These are phyloP conservation scores for Aspergillus piperis DNA, from an alignment of 2,329 filamentous ascomycete genomes.

Conservation along the genomic window DNA sequence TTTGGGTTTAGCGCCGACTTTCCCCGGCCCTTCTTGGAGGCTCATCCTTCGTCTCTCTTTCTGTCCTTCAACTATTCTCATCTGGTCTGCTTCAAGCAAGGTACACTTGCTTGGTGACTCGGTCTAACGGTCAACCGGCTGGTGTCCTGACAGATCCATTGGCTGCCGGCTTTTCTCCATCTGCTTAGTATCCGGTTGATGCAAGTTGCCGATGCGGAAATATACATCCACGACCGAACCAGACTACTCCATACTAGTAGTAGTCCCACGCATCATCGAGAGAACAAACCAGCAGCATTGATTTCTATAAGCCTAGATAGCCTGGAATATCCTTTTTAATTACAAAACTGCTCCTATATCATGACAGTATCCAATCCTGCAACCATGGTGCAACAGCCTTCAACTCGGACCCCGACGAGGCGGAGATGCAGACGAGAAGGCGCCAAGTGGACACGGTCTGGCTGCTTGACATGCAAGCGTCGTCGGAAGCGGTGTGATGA, in stretches of 20 bases:
- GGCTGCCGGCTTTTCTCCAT: too few species aligned
- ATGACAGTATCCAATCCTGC: not conserved
- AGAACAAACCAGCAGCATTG: too few species aligned
- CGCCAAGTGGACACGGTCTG: constrained; percentile 40
- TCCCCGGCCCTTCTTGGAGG: too few species aligned
- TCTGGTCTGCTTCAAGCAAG: not conserved
- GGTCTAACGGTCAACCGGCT: too few species aligned
- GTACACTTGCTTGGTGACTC: too few species aligned
- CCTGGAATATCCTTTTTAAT: not conserved
- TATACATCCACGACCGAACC: too few species aligned
- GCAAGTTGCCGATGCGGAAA: too few species aligned
- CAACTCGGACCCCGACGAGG: not conserved
- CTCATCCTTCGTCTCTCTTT: not conserved
- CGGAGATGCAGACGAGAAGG: constrained; percentile 31
- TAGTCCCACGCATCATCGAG: too few species aligned
- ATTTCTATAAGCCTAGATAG: not conserved
- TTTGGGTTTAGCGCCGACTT: constrained; percentile 22
- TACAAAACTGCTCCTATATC: not conserved
- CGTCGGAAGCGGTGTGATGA: constrained; percentile 43
- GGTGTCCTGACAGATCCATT: too few species aligned
- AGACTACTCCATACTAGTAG: too few species aligned
- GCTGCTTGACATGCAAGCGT: constrained; percentile 44
- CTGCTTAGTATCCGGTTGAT: too few species aligned
- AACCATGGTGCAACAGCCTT: not conserved
- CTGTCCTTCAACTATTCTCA: not conserved